These are phyloP conservation scores for Trametes cinnabarina DNA, from an alignment of 768 basidiomycete genomes.

Conservation along the genomic window DNA sequence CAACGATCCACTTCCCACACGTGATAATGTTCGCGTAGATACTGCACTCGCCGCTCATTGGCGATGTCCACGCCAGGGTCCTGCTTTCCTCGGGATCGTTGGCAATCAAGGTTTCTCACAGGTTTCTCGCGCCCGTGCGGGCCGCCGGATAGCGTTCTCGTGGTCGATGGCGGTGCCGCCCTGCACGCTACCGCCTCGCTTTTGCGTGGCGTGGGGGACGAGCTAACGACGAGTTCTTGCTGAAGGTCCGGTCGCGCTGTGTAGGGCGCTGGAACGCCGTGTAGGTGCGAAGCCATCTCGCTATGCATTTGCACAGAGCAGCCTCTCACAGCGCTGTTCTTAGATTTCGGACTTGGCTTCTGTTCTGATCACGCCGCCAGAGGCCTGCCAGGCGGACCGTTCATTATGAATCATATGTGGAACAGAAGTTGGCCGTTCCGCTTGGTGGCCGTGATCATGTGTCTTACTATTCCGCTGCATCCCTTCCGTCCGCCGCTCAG, in stretches of 20 bases:
- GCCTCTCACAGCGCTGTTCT: conserved; percentile 16
- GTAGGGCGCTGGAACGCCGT: not conserved
- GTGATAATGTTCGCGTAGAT: conserved; percentile 17
- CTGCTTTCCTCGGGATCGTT: conserved; percentile 13
- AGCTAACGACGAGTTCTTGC: not conserved
- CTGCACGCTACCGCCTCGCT: conserved; percentile 6
- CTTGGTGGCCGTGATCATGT: conserved; percentile 10
- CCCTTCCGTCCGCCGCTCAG: not conserved
- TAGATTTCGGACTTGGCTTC: conserved; percentile 4
- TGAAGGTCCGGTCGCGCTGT: not conserved
- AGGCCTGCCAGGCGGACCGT: conserved; percentile 5
- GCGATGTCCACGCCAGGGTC: not conserved
- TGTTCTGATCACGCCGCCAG: conserved; percentile 10
- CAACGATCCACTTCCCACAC: conserved; percentile 4
- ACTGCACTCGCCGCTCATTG: not conserved
- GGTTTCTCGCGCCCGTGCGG: not conserved
- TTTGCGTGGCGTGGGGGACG: not conserved
- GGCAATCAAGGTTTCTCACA: conserved; percentile 1
- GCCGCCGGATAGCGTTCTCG: conserved; percentile 7
- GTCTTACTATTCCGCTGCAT: conserved; percentile 9
- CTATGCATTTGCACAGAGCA: not conserved
- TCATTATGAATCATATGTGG: conserved; percentile 1
- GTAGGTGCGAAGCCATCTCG: not conserved
- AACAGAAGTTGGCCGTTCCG: conserved; percentile 8
- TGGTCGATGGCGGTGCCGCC: not conserved